Evolutionary conservation across 164 flowering plant species (phyloP), one percentile per base, ranked within the genome.

Genomic region (Chloranthus sessilifolius): DNA sequence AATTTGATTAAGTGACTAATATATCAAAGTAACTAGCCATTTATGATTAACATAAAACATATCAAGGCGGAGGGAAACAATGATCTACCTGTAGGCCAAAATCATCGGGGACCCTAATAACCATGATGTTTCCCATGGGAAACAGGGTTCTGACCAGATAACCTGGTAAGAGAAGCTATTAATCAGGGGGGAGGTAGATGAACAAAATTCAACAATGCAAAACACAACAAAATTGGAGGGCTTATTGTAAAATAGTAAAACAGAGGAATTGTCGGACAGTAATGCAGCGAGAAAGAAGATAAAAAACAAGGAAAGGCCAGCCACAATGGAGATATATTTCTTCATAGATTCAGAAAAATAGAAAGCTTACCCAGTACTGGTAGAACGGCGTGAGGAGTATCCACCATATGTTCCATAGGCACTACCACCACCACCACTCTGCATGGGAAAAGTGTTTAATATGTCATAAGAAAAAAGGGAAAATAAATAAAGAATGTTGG

Each of bases 41-140:
- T n/a, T n/a, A n/a, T n/a, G n/a, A n/a, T 36, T 50, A 63, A 48
- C 33, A 43, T 46, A 51, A 36, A 44, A 42, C 34, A 53, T 3
- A 52, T 5, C n/a, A n/a, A n/a, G n/a, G 46, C 38, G 25, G 47
- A 29, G 16, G 26, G 41, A 53, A 50, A 43, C 40, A 17, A 61
- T 11, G 50, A 29, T 59, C 68, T 77, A 75, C 83, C 88, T 79
- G 78, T 51, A 38, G 40, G 40, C 53, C 65, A 54, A 56, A 60
- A 58, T 37, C 53, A 47, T 17, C 63, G 54, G 41, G 55, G 54
- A 56, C 52, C 52, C 59, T 72, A 80, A 70, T 84, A 82, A 61
- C 75, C 83, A 75, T 84, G 79, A 70, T 58, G 71, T 70, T 72
- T 82, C 63, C 98, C 75, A 56, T 87, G 83, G 45, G 95, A 73